phyloP scores from a whole-genome alignment of 306 rosid species.

The Pachyrhizus erosus region DNA sequence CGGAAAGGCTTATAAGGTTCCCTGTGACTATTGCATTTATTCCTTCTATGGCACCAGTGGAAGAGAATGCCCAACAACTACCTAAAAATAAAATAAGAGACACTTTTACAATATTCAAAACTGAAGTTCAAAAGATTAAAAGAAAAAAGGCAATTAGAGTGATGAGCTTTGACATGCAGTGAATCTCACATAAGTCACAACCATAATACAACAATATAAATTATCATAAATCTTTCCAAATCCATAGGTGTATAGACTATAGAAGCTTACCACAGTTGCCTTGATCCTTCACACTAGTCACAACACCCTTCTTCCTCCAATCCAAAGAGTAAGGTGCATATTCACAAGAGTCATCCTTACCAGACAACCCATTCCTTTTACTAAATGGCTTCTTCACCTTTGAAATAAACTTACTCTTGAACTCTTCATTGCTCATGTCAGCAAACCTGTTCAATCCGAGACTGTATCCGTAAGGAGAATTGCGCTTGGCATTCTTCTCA shows the following conservation, averaged over 20 bases:
- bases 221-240: background rate
- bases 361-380: slow-evolving; percentile 31
- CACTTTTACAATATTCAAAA: background rate
- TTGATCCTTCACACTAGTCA: slow-evolving; percentile 72
- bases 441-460: slow-evolving; percentile 80
- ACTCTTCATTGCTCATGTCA: slow-evolving; percentile 81
- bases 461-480: slow-evolving; percentile 38
- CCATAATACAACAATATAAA: background rate
- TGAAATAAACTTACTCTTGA: slow-evolving; percentile 54
- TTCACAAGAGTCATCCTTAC: slow-evolving; percentile 50
- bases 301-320: slow-evolving; percentile 83
- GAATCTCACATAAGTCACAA: background rate
- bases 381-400: slow-evolving; percentile 59
- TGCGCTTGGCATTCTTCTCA: slow-evolving; percentile 57
- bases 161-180: background rate
- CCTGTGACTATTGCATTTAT: slow-evolving; percentile 71
- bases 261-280: slow-evolving; percentile 64
- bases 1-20: slow-evolving; percentile 73
- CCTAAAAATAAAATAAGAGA: slow-evolving; percentile 48
- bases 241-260: background rate
- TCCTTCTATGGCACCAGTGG: slow-evolving; percentile 82
- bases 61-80: slow-evolving; percentile 90
- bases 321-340: slow-evolving; percentile 68
- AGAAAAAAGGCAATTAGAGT: slow-evolving; percentile 9
- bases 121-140: background rate